Percentiles rank a stretch among this genome's conserved stretches.
Evolutionary conservation across 2,329 filamentous ascomycete species (phyloP).

Genomic region (Colletotrichum lindemuthianum): DNA sequence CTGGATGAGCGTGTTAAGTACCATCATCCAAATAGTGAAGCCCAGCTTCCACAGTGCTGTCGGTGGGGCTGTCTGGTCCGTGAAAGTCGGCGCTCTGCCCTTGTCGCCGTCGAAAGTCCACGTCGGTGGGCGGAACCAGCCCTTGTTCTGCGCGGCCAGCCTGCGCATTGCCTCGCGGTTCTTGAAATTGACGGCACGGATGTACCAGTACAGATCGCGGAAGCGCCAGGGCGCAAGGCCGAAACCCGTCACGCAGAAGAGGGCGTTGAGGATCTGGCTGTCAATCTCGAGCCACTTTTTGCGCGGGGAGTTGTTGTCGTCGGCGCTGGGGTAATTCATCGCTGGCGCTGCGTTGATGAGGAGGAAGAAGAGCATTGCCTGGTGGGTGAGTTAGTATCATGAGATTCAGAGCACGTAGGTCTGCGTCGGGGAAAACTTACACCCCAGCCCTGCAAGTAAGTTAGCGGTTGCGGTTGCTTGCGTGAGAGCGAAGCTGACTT

Average conservation of each 20-base stretch:
- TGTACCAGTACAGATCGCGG: conserved; percentile 37
- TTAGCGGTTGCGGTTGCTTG: neutral
- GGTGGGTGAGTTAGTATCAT: conserved; percentile 2
- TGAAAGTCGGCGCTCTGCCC: conserved; percentile 34
- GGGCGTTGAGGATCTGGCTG: conserved; percentile 62
- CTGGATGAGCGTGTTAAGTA: conserved; percentile 39
- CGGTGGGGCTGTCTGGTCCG: conserved; percentile 37
- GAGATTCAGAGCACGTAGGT: neutral
- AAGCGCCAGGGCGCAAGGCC: conserved; percentile 79
- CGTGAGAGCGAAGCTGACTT: conserved; percentile 5
- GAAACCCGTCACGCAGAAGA: conserved; percentile 89
- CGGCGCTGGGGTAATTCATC: conserved; percentile 36
- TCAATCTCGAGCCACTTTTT: conserved; percentile 37
- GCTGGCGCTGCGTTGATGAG: conserved; percentile 40
- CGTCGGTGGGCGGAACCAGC: conserved; percentile 42
- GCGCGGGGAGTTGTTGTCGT: conserved; percentile 36
- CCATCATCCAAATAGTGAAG: conserved; percentile 42
- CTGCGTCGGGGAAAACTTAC: conserved; percentile 35
- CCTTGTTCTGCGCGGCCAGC: conserved; percentile 39
- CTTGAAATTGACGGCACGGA: conserved; percentile 37
- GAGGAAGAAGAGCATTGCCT: conserved; percentile 45
- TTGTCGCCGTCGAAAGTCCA: conserved; percentile 38
- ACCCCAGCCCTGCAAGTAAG: conserved; percentile 38
- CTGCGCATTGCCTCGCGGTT: conserved; percentile 38
- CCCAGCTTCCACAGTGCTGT: conserved; percentile 40